Percentiles rank a stretch among this genome's conserved stretches.
Conservation (phyloP, 495 filamentous ascomycete species). For the Lichenothelia convexa region DNA sequence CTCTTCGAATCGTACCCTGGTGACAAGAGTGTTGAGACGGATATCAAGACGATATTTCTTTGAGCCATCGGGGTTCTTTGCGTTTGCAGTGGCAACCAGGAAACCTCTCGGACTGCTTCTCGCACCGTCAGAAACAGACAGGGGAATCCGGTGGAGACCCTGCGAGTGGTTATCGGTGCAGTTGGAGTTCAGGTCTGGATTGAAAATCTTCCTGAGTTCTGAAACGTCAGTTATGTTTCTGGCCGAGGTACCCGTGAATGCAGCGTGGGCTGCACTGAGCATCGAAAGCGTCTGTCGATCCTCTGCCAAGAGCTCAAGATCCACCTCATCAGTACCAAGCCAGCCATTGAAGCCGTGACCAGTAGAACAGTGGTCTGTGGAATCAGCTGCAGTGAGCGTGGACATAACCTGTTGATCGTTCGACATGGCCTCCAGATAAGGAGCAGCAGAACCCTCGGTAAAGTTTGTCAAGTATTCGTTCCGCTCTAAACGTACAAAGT, state of each 20-base stretch:
- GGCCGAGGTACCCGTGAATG: background rate
- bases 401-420: too few species aligned
- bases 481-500: conserved; percentile 32
- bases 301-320: background rate
- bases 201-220: background rate
- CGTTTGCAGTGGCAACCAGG: background rate
- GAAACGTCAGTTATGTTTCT: background rate
- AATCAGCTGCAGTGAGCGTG: too few species aligned
- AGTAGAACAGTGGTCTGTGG: background rate
- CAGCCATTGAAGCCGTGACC: background rate
- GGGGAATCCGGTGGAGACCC: background rate
- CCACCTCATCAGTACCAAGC: background rate
- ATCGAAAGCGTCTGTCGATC: background rate
- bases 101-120: background rate
- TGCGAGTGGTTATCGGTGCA: background rate
- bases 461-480: conserved; percentile 31
- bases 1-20: conserved; percentile 37
- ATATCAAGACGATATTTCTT: conserved; percentile 11
- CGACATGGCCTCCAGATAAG: too few species aligned
- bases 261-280: background rate
- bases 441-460: too few species aligned
- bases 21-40: conserved; percentile 39
- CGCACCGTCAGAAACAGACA: background rate
- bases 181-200: background rate
- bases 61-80: background rate